These are phyloP conservation scores for Paxillus ammoniavirescens DNA, from an alignment of 768 basidiomycete species.

Conservation along the genomic window DNA sequence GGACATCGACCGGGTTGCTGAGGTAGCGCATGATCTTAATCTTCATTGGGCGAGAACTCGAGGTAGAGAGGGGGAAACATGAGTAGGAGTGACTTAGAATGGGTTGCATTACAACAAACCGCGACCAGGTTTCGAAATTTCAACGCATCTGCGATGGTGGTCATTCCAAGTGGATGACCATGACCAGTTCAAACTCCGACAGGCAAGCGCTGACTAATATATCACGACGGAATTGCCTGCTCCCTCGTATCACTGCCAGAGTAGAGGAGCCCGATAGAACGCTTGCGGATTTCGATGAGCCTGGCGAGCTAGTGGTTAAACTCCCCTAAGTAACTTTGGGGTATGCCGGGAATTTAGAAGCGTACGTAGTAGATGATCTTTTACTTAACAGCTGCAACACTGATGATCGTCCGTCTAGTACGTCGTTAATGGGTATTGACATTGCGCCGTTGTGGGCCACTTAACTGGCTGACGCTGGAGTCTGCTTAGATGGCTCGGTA, in stretches of 20 bases:
- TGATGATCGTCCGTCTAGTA: conserved; percentile 37
- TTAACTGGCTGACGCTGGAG: background rate
- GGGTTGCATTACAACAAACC: too few species aligned
- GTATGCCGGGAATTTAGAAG: conserved; percentile 57
- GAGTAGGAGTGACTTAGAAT: too few species aligned
- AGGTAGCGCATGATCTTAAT: too few species aligned
- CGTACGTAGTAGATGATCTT: conserved; percentile 42
- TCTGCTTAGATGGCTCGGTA: conserved; percentile 55
- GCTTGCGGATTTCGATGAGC: conserved; percentile 54
- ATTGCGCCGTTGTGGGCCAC: background rate
- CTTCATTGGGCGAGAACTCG: too few species aligned
- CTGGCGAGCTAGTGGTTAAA: conserved; percentile 59
- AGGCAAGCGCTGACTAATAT: too few species aligned
- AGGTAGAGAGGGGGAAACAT: too few species aligned
- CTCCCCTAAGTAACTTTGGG: conserved; percentile 60
- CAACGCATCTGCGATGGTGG: too few species aligned
- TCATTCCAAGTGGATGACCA: too few species aligned
- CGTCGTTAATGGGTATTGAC: conserved; percentile 45
- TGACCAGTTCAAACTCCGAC: too few species aligned
- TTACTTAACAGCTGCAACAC: background rate
- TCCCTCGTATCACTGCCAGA: conserved; percentile 56
- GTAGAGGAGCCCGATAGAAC: conserved; percentile 59
- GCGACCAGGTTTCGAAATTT: too few species aligned
- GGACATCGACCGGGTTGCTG: too few species aligned
- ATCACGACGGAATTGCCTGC: conserved; percentile 56